A percentile compares a stretch with the other conserved stretches of the same genome.
These are phyloP conservation scores for Botryotinia calthae DNA, from an alignment of 2,329 filamentous ascomycete species.

Conservation along the genomic window DNA sequence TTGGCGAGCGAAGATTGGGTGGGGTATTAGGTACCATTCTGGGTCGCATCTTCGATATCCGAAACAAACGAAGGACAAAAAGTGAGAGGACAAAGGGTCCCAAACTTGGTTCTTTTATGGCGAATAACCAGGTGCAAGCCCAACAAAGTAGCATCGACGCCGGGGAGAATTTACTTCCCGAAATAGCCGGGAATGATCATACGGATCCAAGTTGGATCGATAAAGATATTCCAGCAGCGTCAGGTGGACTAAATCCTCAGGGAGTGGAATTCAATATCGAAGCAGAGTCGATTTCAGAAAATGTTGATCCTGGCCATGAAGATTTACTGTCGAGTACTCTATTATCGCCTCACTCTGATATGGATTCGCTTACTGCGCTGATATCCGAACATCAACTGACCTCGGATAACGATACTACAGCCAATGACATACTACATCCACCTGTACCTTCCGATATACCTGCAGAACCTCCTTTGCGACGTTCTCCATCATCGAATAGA, in stretches of 20 bases:
- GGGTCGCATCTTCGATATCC: conserved; percentile 63
- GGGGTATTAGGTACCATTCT: conserved; percentile 68
- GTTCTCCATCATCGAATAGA: conserved; percentile 30
- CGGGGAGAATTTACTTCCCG: not conserved
- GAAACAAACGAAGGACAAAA: conserved; percentile 37
- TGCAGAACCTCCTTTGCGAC: conserved; percentile 30
- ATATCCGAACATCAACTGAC: conserved; percentile 32
- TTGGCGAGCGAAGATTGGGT: conserved; percentile 62
- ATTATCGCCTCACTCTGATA: conserved; percentile 31
- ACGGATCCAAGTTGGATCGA: not conserved
- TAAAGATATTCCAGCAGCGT: conserved; percentile 21
- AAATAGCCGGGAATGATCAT: not conserved
- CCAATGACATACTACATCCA: conserved; percentile 10
- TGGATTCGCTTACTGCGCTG: conserved; percentile 33
- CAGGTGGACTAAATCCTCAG: conserved; percentile 24
- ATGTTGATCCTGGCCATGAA: conserved; percentile 17
- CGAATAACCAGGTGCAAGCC: not conserved
- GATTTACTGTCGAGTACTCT: conserved; percentile 7
- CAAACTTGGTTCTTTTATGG: not conserved
- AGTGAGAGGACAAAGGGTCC: conserved; percentile 29
- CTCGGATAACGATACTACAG: conserved; percentile 12
- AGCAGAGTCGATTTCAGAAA: conserved; percentile 16
- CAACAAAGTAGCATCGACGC: not conserved
- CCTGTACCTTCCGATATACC: conserved; percentile 10
- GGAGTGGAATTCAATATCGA: conserved; percentile 27